phyloP scores from a whole-genome alignment of 73 alveolate genomes.

The Stentor coeruleus region DNA sequence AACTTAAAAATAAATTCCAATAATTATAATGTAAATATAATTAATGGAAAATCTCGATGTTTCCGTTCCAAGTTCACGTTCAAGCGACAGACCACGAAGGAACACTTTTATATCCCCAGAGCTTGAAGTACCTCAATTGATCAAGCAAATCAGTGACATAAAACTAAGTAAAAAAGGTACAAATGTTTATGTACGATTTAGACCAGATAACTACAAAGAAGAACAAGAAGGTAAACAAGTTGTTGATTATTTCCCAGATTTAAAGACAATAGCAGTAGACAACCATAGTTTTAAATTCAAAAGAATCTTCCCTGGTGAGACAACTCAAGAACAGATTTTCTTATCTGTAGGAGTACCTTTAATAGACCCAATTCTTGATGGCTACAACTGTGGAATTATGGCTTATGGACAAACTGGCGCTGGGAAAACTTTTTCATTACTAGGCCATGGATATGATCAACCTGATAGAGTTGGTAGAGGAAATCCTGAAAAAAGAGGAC shows the following conservation, averaged over 20 bases:
- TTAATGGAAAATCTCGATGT: not conserved
- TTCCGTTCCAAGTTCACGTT: not conserved
- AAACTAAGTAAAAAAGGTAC: conserved; percentile 12
- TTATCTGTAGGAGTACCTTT: not conserved
- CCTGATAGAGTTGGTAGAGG: not conserved
- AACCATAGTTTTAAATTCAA: conserved; percentile 8
- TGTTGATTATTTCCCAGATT: conserved; percentile 16
- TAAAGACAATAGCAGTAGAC: not conserved
- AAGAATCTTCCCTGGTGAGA: conserved; percentile 16
- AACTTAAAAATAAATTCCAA: too few relatives aligned
- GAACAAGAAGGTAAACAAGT: not conserved
- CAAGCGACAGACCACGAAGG: not conserved
- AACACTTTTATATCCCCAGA: not conserved
- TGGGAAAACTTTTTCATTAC: conserved; percentile 43
- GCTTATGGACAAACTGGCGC: conserved; percentile 56
- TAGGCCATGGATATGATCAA: conserved; percentile 32
- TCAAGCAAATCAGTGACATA: conserved; percentile 1
- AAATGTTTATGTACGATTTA: conserved; percentile 22
- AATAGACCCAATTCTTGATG: conserved; percentile 26
- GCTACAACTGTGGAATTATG: conserved; percentile 35
- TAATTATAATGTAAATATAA: too few relatives aligned
- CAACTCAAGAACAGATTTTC: conserved; percentile 26
- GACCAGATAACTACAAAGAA: conserved; percentile 29
- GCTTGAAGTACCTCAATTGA: not conserved
- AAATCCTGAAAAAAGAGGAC: conserved; percentile 50